Conservation (phyloP, 2,329 filamentous ascomycete genomes). For the Graphilbum fragrans region DNA sequence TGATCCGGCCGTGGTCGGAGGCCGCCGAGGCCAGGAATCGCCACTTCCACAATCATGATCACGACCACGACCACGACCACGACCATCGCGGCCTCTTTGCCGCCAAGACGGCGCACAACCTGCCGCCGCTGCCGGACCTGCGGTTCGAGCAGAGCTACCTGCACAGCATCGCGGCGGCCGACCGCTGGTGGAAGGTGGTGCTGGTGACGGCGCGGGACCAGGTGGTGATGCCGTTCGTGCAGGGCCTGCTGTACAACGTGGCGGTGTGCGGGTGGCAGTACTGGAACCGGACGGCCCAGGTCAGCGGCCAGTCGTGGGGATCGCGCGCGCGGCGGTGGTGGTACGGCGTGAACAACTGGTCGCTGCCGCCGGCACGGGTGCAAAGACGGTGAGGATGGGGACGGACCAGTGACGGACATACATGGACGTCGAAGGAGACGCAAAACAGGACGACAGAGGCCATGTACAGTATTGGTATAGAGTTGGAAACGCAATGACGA, state of each 20-base stretch:
- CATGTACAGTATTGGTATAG: too few species aligned
- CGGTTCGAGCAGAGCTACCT: slow-evolving; percentile 98
- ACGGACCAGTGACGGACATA: not conserved
- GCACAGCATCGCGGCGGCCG: slow-evolving; percentile 69
- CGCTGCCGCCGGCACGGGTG: slow-evolving; percentile 35
- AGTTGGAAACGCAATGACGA: too few species aligned
- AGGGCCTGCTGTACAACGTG: slow-evolving; percentile 83
- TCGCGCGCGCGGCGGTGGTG: slow-evolving; percentile 80
- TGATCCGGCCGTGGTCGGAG: slow-evolving; percentile 37
- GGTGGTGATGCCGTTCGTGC: slow-evolving; percentile 76
- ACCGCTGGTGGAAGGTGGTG: slow-evolving; percentile 66
- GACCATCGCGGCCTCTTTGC: not conserved
- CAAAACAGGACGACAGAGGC: too few species aligned
- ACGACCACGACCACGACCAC: not conserved
- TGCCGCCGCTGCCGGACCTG: slow-evolving; percentile 69
- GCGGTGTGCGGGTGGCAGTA: slow-evolving; percentile 76
- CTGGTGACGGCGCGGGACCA: slow-evolving; percentile 86
- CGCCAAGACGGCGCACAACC: slow-evolving; percentile 8
- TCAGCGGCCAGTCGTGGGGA: slow-evolving; percentile 66
- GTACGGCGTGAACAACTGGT: slow-evolving; percentile 91
- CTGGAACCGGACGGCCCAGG: slow-evolving; percentile 70
- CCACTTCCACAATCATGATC: not conserved
- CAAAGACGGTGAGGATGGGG: not conserved
- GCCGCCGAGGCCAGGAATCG: not conserved
- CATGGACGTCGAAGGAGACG: not conserved